Evolutionary conservation across 129 eudicot genomes (phyloP), one percentile per base, ranked within the genome.

Genomic region (Lactuca sativa): DNA sequence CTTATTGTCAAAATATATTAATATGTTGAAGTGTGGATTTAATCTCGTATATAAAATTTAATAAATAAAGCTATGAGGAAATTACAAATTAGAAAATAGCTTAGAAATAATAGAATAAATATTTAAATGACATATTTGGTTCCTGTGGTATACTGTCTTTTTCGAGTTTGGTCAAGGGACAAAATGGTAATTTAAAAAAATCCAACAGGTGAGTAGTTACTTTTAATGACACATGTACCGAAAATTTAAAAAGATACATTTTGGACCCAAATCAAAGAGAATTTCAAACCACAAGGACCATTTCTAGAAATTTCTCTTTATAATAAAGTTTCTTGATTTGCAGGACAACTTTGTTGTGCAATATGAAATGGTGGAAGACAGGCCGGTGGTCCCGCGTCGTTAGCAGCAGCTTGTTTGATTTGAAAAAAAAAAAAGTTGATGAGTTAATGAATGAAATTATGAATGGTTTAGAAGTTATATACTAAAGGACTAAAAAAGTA

Each of bases 261-360:
- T 25, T 25, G 30, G 30, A 47, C 52, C 52, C 2, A 47, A 47
- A 47, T 0, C 3, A 1, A 47, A 47, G 12, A 43, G 3, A 43
- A 8, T 8, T 9, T 43, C 3, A 43, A 43, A 43, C 2, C 49
- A 47, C 5, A 47, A 47, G 52, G n/a, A 12, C 5, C 12, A 25
- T 25, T 43, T 43, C 10, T 43, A 43, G 13, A 9, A 9, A 0
- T 47, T 47, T 11, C 5, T 47, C 1, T 47, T 47, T 47, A 2
- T 47, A 47, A 11, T 47, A 47, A 11, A 47, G 52, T 10, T n/a
- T 47, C 9, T 43, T 12, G 12, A 47, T 47, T 59, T 81, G 81
- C 84, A 91, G 97, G 97, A 91, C 52, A 88, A 88, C 83, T 85
- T 91, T 70, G 80, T 88, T 38, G 72, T 91, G 62, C 90, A 88